Conservation (phyloP, 2,329 filamentous ascomycete species). For the Trichothecium roseum region DNA sequence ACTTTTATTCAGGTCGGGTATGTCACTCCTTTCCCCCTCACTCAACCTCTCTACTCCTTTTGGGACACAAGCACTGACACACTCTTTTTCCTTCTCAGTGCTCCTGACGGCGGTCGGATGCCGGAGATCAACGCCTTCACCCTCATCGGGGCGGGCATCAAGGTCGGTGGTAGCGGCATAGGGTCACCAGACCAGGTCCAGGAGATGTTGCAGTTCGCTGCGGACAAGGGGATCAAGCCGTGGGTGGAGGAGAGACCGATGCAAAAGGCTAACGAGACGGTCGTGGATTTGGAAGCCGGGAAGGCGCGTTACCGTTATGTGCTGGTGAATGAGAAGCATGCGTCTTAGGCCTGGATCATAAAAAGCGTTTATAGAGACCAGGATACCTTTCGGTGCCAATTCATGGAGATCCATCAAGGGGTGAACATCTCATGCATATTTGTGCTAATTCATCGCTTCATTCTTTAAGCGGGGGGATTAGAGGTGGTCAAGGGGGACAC, state of each 20-base stretch:
- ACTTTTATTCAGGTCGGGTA: conserved; percentile 53
- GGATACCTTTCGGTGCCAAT: too few relatives aligned
- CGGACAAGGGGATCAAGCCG: conserved; percentile 40
- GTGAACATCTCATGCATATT: too few relatives aligned
- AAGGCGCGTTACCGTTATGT: conserved; percentile 34
- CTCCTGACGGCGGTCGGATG: conserved; percentile 25
- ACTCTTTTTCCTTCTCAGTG: conserved; percentile 38
- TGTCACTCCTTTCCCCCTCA: conserved; percentile 21
- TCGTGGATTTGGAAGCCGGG: conserved; percentile 42
- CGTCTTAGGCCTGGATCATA: too few relatives aligned
- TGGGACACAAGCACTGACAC: too few relatives aligned
- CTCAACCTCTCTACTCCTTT: too few relatives aligned
- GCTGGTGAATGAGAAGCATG: conserved; percentile 28
- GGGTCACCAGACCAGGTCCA: conserved; percentile 44
- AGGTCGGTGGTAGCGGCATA: conserved; percentile 31
- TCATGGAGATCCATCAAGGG: too few relatives aligned
- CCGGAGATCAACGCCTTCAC: conserved; percentile 3
- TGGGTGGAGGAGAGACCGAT: conserved; percentile 42
- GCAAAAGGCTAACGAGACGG: conserved; percentile 38
- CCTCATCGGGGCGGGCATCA: too few relatives aligned
- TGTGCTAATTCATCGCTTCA: too few relatives aligned
- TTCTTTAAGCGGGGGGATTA: too few relatives aligned
- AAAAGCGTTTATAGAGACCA: too few relatives aligned
- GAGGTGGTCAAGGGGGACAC: too few relatives aligned
- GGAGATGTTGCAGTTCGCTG: conserved; percentile 45